Base-by-base conservation (phyloP, 805 yeast genomes). In the Ogataea kodamae region DNA sequence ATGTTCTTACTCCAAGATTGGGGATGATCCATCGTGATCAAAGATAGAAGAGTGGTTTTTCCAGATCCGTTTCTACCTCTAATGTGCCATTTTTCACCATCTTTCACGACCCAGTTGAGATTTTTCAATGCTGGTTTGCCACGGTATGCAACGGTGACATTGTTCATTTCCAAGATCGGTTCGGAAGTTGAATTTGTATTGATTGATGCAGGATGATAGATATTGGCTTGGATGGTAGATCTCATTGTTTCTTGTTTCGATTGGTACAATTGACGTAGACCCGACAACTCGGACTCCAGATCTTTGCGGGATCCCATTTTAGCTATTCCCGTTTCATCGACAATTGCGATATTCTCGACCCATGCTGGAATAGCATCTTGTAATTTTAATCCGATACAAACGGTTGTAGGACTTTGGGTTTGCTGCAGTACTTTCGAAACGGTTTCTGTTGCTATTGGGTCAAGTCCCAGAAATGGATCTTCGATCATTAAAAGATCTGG, bases 21-120 rank as follows among this genome's bases (percentile, higher is more conserved):
- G 1, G 98, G 98, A 55, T 90, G 98, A 49, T 90, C 98, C 4
- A 95, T 88, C 0, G 96, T 88, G 18, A 90, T 67, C 28, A 92
- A 57, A 2, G 97, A 76, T 10, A 92, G 59, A 15, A 90, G 61
- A 0, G 98, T 92, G 2, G 96, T 84, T 56, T 90, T 90, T 0
- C 98, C 98, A 0, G 94, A 72, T 1, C 98, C 98, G 46, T 92
- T 90, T 38, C 77, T 74, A 2, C 98, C 98, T 37, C 81, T 65
- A 18, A 90, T 68, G 53, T 92, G 94, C 95, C 97, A 87, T 50
- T 75, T 80, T 22, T 86, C 83, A 4, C 95, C 94, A 25, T 64
- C 65, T 3, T 65, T 62, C 9, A 88, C 80, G 6, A 59, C 61
- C 89, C 96, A 84, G 11, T 59, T 59, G 33, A 90, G 65, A 37